Evolutionary conservation across 345 rosid species (phyloP), one percentile per base, ranked within the genome.

Genomic region (Gossypium longicalyx): DNA sequence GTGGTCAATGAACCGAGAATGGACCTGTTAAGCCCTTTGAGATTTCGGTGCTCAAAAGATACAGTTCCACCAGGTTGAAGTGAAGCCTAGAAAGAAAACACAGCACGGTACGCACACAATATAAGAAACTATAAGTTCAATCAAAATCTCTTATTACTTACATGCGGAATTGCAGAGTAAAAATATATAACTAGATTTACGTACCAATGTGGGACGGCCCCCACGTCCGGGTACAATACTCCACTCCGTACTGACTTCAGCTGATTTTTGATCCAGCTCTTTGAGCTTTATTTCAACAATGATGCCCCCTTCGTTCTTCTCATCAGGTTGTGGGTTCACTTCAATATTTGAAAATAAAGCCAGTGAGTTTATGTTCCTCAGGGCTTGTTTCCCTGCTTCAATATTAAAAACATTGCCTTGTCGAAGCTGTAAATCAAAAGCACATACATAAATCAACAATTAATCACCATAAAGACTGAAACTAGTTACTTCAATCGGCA

Each of bases 221-320:
- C 99, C 97, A 43, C 87, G 97, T 65, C 98, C 99, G 74, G 99
- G 98, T 77, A 96, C 97, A 79, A 96, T 90, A 82, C 94, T 96
- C 99, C 99, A 96, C 71, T 96, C 99, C 0, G 97, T 87, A 81
- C 97, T 91, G 75, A 93, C 97, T 91, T 96, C 99, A 81, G 99
- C 99, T 58, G 98, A 94, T 82, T 91, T 96, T 78, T 89, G 98
- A 73, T 96, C 98, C 22, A 96, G 85, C 80, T 96, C 99, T 80
- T 96, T 93, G 49, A 96, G 95, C 82, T 93, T 96, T 77, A 96
- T 91, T 87, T 96, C 99, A 52, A 96, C 99, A 77, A 93, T 83
- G 76, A 96, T 96, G 61, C 98, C 98, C 58, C 95, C 99, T 76
- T 96, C 99, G 34, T 85, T 91, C 88, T 96, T 90, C 85, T 96